Base-by-base conservation (phyloP, 2,329 filamentous ascomycete species). In the Cladosporium sp. region DNA sequence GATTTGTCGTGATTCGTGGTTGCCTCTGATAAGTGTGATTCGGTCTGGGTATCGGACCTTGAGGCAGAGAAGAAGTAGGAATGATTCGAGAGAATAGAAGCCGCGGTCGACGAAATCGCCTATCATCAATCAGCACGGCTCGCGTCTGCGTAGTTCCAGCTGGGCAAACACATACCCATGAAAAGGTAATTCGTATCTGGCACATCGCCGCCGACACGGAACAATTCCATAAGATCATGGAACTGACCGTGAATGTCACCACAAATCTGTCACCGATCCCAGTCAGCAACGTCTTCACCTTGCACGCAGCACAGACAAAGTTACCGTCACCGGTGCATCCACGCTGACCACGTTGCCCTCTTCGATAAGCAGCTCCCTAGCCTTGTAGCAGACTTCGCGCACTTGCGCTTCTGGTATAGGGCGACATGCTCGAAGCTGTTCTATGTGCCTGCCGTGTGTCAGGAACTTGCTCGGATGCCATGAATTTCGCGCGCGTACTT, bases 211-310 rank as follows among this genome's bases (percentile, higher is more conserved):
- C 93, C 93, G 4, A 97, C 93, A 63, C 93, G 88, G 77, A 97
- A 97, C 6, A 97, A 87, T 79, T 97, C 94, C 94, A 97, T 97
- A 74, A 97, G 81, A 77, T 97, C 93, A 75, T 97, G 93, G 76
- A 97, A 97, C 78, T 97, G 93, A 71, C 93, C 93, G 76, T 98
- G 94, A 66, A 98, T 97, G 77, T 97, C 94, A 74, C 94, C 94
- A 76, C 94, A 97, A 86, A 97, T 96, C 88, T 91, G 67, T 21
- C 26, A 62, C 38, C 28, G 41, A n/a, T 28, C 58, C 71, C 67
- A 73, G 70, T 64, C 21, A 57, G 26, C 47, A 18, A 41, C 15
- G n/a, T 64, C 47, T n/a, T 64, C 15, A 38, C 58, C 41, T 26
- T 52, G n/a, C 18, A 11, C n/a, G 49, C 28, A 8, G 30, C 15